Evolutionary conservation across 257 asterid species (phyloP), one percentile per base, ranked within the genome.

Genomic region (Capsicum rhomboideum): DNA sequence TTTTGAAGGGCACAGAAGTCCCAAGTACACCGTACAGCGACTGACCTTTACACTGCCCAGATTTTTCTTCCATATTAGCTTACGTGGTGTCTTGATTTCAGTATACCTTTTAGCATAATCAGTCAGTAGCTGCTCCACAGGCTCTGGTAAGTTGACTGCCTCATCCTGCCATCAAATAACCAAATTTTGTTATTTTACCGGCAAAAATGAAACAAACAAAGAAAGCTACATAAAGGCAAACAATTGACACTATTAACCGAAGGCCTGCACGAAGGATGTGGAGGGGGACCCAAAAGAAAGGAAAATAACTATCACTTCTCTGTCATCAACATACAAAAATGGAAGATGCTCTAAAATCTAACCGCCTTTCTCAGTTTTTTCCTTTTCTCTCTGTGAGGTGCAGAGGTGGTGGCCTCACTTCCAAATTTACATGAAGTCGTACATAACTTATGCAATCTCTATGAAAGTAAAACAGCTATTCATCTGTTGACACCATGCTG

Each of bases 21-120:
- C 8, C 40, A 82, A 28, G 80, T 67, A 72, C 37, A 84, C 77
- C 40, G 26, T 81, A 87, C 78, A 87, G 88, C 84, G 85, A 87
- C 98, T 88, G 66, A 96, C 99, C 99, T 96, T 96, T 55, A 96
- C 99, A 69, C 95, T 87, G 80, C 99, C 99, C 79, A 96, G 99
- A 90, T 92, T 96, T 90, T 89, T 96, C 93, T 92, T 96, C 99
- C 99, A 96, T 37, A 91, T 85, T 83, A 96, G 96, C 91, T 96
- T 96, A 79, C 99, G 97, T 17, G 99, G 99, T 86, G 98, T 93
- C 90, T 96, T 96, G 88, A 96, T 91, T 90, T 96, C 94, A 87
- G 93, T 86, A 85, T 89, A 96, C 83, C 92, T 92, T 89, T 87
- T 92, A 61, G 98, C 97, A 88, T 96, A 96, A 88, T 94, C 98